A percentile compares a stretch with the other conserved stretches of the same genome.
phyloP scores from a whole-genome alignment of 2,329 filamentous ascomycete genomes.

The Thielaviopsis euricoi region DNA sequence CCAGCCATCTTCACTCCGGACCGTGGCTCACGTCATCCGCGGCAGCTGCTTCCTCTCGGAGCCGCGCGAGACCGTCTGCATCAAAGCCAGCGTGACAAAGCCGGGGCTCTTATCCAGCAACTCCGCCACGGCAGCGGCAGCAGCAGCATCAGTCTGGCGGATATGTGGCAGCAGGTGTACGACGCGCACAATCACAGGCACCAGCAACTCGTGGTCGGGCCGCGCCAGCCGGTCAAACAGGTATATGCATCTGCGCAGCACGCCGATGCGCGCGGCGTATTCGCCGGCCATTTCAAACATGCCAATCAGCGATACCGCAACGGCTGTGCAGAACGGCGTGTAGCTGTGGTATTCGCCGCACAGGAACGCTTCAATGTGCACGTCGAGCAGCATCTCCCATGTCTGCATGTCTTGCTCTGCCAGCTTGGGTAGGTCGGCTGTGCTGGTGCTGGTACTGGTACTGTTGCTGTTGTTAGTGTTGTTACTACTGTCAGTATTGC shows the following conservation, averaged over 20 bases:
- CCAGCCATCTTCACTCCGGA: too few species aligned
- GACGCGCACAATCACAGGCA: not conserved
- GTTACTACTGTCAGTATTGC: too few species aligned
- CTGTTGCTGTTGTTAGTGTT: too few species aligned
- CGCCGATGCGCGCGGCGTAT: not conserved
- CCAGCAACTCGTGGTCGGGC: not conserved
- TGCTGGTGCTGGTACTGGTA: too few species aligned
- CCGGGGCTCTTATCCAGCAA: not conserved
- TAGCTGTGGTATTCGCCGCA: not conserved
- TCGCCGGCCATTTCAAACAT: not conserved
- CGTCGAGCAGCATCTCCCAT: not conserved
- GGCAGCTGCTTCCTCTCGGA: not conserved
- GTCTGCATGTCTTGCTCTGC: not conserved
- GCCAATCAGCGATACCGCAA: not conserved
- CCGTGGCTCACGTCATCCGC: not conserved
- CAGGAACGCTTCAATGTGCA: not conserved
- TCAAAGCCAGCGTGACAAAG: not conserved
- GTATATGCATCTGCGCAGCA: not conserved
- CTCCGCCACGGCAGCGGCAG: not conserved
- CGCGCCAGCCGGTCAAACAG: not conserved
- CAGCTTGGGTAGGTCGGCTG: not conserved
- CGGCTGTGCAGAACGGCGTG: not conserved
- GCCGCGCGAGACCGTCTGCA: not conserved
- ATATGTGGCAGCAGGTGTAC: not conserved
- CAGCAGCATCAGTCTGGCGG: not conserved